Base-by-base conservation (phyloP, 75 land plant species). In the Pseudotsuga menziesii region DNA sequence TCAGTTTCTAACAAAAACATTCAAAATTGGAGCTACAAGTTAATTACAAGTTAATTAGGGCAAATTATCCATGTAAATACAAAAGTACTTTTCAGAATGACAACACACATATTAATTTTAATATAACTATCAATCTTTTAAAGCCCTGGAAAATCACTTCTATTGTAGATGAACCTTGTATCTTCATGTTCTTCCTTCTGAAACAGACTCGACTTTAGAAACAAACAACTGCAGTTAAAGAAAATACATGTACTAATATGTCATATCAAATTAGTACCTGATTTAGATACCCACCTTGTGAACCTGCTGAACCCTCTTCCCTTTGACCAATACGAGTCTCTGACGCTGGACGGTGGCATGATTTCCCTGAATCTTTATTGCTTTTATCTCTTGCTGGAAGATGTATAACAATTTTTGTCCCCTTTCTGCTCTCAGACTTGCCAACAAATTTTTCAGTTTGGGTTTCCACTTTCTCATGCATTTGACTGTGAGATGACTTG, bases 361-460 rank as follows among this genome's bases (percentile, higher is more conserved):
- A 69, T 69, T 69, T 69, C 72, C 72, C 72, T 79, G 91, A 76
- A 48, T 57, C 70, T 52, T 78, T 78, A 58, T 59, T 20, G 67
- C 78, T 86, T 64, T 63, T 78, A 56, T 86, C 84, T 23, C 84
- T 83, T 25, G 76, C 72, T 39, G 87, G 87, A 57, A 90, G 63
- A 85, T 90, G 89, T 77, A 90, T 83, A 17, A 90, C 91, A 26
- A 90, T 78, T 67, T 90, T 90, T 62, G 87, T 78, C 74, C 83
- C 89, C 64, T 83, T 84, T n/a, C 77, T 44, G 12, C 61, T 79
- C 62, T 87, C 88, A 32, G 82, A 29, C 67, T 82, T 78, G 67
- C 78, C 59, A 36, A 72, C 29, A 76, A 59, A 63, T 29, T 81
- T 80, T 70, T 82, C 83, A 74, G 58, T 58, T 66, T 41, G 48